Evolutionary conservation across 495 filamentous ascomycete species (phyloP).

Genomic region (Letharia columbiana): DNA sequence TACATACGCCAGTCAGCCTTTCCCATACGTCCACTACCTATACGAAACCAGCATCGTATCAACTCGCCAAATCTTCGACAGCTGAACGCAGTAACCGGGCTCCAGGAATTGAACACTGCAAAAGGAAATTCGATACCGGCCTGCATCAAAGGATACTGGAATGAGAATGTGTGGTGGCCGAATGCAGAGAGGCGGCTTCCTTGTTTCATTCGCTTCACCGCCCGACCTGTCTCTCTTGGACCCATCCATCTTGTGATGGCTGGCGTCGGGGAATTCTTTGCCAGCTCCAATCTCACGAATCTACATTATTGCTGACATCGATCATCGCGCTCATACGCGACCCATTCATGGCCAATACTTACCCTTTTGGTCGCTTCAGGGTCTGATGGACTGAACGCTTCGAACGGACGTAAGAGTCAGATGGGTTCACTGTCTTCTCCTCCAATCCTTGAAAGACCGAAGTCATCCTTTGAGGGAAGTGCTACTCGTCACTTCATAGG

Average conservation of each 20-base stretch:
- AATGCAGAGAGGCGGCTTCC: constrained; percentile 5
- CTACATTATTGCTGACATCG: neutral
- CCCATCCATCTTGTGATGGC: neutral
- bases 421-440: neutral
- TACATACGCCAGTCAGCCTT: constrained; percentile 1
- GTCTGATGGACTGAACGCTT: neutral
- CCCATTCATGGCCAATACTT: neutral
- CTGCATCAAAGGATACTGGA: constrained; percentile 5
- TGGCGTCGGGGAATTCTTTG: neutral
- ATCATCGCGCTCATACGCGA: too few species aligned
- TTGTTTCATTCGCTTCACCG: constrained; percentile 4
- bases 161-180: constrained; percentile 4
- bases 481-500: constrained; percentile 8
- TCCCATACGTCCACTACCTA: neutral
- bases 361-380: neutral
- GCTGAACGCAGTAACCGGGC: constrained; percentile 1
- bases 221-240: neutral
- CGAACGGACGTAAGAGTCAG: neutral
- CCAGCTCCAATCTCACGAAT: neutral
- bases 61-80: neutral
- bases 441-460: constrained; percentile 4
- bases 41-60: neutral
- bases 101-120: neutral
- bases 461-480: neutral
- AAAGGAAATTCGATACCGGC: neutral